These are phyloP conservation scores for Globisporangium emineosum DNA, from an alignment of 352 stramenopile genomes.

Conservation along the genomic window DNA sequence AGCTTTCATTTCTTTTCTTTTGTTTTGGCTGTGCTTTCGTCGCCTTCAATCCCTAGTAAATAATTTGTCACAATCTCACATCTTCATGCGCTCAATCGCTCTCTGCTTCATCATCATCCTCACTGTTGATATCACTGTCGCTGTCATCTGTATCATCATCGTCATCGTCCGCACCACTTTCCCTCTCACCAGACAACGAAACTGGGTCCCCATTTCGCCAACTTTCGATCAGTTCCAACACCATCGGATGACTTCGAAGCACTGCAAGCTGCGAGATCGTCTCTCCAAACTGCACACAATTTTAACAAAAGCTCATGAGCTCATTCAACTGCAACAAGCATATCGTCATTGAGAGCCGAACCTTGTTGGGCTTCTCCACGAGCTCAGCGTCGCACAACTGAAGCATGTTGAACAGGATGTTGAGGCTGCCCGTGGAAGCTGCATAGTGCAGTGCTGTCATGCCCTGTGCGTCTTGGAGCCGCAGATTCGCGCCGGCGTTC, in stretches of 20 bases:
- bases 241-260: conserved; percentile 32
- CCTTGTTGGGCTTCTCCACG: conserved; percentile 56
- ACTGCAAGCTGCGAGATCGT: conserved; percentile 46
- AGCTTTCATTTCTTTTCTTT: conserved; percentile 20
- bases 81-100: conserved; percentile 5
- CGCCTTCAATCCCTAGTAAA: too few relatives aligned
- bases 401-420: conserved; percentile 61
- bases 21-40: too few relatives aligned
- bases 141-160: conserved; percentile 20
- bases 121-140: conserved; percentile 13
- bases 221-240: conserved; percentile 37
- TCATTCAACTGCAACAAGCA: not conserved
- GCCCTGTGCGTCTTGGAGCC: conserved; percentile 65
- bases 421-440: conserved; percentile 46
- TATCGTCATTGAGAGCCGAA: conserved; percentile 13
- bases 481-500: conserved; percentile 55
- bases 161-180: conserved; percentile 18
- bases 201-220: conserved; percentile 40
- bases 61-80: not conserved
- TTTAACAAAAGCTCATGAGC: not conserved
- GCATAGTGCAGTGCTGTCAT: conserved; percentile 76
- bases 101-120: conserved; percentile 16
- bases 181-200: conserved; percentile 20
- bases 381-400: conserved; percentile 57
- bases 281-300: conserved; percentile 44